Evolutionary conservation across 495 filamentous ascomycete genomes (phyloP).

Genomic region (Daldinia vernicosa): DNA sequence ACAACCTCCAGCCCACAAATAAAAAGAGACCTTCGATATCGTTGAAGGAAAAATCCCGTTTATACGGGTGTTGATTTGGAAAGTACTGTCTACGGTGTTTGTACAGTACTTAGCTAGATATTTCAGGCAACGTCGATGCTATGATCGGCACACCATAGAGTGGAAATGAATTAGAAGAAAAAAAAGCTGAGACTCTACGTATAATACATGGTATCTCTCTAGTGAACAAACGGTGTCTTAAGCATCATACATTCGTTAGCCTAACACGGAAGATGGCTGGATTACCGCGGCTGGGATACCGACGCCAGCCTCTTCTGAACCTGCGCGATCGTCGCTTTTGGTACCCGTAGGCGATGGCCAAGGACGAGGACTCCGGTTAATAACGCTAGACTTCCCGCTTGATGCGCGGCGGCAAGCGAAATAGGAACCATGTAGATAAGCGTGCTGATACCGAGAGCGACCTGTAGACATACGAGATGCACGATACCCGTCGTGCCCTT

Average conservation of each 20-base stretch:
- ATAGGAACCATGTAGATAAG: constrained; percentile 92
- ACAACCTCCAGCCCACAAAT: constrained; percentile 32
- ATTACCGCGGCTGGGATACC: constrained; percentile 20
- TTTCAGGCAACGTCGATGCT: constrained; percentile 1
- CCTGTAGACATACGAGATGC: constrained; percentile 84
- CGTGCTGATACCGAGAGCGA: constrained; percentile 84
- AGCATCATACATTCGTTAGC: constrained; percentile 2
- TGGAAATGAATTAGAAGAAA: constrained; percentile 7
- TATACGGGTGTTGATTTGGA: neutral
- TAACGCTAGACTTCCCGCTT: constrained; percentile 87
- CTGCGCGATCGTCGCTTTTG: constrained; percentile 56
- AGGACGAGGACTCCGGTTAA: constrained; percentile 83
- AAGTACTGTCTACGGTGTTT: constrained; percentile 22
- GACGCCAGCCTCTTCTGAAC: constrained; percentile 52
- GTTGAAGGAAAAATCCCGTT: neutral
- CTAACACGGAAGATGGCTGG: neutral
- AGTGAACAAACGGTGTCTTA: constrained; percentile 11
- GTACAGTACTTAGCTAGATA: constrained; percentile 23
- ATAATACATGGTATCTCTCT: constrained; percentile 37
- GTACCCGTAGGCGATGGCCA: constrained; percentile 65
- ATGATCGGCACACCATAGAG: constrained; percentile 10
- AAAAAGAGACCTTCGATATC: neutral
- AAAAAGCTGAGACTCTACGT: constrained; percentile 23
- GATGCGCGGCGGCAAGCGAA: constrained; percentile 87
- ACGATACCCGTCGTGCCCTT: constrained; percentile 82